phyloP scores from a whole-genome alignment of 148 eudicot species.

The Polygonum maritimum region DNA sequence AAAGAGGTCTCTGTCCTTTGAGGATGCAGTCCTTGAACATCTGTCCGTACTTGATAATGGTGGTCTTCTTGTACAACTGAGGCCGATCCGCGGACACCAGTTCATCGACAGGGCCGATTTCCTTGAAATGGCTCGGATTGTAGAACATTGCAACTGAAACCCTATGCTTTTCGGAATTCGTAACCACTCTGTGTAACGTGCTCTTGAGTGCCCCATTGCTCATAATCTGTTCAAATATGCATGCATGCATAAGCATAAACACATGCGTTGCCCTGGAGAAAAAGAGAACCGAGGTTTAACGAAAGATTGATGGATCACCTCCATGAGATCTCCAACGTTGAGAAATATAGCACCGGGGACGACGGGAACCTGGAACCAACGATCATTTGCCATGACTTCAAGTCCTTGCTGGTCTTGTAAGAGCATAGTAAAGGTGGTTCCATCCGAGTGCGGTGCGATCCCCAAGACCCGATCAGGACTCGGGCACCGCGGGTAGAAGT shows the following conservation, averaged over 20 bases:
- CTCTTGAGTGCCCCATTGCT: conserved; percentile 22
- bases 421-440: conserved; percentile 14
- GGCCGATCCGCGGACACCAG: conserved; percentile 15
- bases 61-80: conserved; percentile 17
- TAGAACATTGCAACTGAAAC: conserved; percentile 16
- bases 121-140: background rate
- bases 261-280: no score
- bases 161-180: conserved; percentile 20
- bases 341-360: conserved; percentile 37
- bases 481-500: conserved; percentile 37
- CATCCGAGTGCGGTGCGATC: conserved; percentile 35
- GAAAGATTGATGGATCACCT: conserved; percentile 19
- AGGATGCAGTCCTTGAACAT: background rate
- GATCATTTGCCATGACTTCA: conserved; percentile 30
- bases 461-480: conserved; percentile 29
- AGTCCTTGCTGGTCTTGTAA: conserved; percentile 45
- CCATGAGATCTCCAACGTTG: conserved; percentile 38
- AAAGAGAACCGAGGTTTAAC: no score
- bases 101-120: conserved; percentile 17
- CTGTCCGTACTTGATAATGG: background rate
- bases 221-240: conserved; percentile 16
- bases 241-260: no score
- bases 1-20: background rate
- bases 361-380: conserved; percentile 43
- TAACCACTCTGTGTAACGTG: conserved; percentile 21